Conservation (phyloP, 352 stramenopile genomes). For the Phytophthora pistaciae region DNA sequence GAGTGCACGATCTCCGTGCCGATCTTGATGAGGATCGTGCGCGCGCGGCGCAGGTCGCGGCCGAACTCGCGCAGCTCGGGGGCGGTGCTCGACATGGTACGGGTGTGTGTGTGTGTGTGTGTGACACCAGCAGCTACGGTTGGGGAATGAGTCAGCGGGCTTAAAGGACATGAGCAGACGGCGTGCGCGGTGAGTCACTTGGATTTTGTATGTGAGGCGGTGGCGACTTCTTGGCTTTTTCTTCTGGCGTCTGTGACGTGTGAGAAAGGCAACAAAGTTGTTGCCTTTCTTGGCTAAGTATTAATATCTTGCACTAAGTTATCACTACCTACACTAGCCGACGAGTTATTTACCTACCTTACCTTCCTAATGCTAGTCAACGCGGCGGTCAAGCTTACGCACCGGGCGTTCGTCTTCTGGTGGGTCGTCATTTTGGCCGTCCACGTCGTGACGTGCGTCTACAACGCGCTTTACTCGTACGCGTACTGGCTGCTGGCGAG, state of each 20-base stretch:
- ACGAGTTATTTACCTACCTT: too few species aligned
- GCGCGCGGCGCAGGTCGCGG: conserved; percentile 61
- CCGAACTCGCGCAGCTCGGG: conserved; percentile 31
- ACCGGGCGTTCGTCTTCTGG: neutral
- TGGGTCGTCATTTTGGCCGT: neutral
- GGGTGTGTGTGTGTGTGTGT: too few species aligned
- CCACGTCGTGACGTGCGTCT: neutral
- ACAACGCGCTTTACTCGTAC: conserved; percentile 16
- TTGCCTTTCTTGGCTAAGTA: conserved; percentile 1
- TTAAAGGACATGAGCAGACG: neutral
- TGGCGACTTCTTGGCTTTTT: neutral
- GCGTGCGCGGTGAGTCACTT: neutral
- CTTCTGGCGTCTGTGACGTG: conserved; percentile 14
- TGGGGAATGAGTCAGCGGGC: neutral
- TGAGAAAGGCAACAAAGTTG: conserved; percentile 1
- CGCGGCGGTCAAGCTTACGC: too few species aligned
- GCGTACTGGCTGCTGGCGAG: conserved; percentile 19
- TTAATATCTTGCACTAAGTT: too few species aligned
- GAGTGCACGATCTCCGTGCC: conserved; percentile 89
- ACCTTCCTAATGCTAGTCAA: too few species aligned
- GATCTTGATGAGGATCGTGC: conserved; percentile 88
- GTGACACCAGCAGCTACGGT: too few species aligned
- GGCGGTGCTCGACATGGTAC: too few species aligned
- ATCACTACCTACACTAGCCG: too few species aligned
- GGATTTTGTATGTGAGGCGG: neutral